Base-by-base conservation (phyloP, 495 filamentous ascomycete genomes). In the Stereocaulon alpinum region DNA sequence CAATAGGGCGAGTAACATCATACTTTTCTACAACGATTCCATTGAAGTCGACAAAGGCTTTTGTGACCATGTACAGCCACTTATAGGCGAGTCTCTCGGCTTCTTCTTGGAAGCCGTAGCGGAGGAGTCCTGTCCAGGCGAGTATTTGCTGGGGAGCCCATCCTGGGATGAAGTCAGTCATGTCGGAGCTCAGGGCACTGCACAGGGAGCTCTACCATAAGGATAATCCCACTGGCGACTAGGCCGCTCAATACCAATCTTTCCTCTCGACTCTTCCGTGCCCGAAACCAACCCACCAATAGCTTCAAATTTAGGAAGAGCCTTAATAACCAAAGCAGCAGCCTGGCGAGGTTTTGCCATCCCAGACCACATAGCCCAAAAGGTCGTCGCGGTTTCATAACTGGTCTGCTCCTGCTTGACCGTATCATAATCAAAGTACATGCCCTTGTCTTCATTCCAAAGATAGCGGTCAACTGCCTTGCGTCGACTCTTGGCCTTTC, bases 11-110 rank as follows among this genome's bases (percentile, higher is more conserved):
- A 49, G 92, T 96, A 47, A 98, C 93, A 72, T 98, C 89, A 73
- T 98, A 97, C 70, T 98, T 98, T 74, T 98, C 93, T 1, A 96
- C 92, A n/a, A 98, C 91, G 27, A 96, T 89, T 15, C 93, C 93
- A 64, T 96, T 95, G 77, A 91, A 97, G 67, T 98, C 91, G 34
- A 95, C 88, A 73, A 96, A 98, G 0, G 91, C 88, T 70, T 95
- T 95, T 32, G 88, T 95, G 65, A 95, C 87, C 92, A 96, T 97
- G 70, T 89, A 94, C 27, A 95, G 73, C 93, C 93, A 98, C 69
- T 90, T 90, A 72, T 97, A 97, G 0, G 88, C 85, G 43, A 98
- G 72, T 18, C 91, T 77, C 72, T 95, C 85, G 0, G 89, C 91
- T 48, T 95, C 91, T 29, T 89, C 87, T 42, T 86, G 80, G 66